Conservation (phyloP, 1,139 yeast genomes). For the Hanseniaspora gamundiae region DNA sequence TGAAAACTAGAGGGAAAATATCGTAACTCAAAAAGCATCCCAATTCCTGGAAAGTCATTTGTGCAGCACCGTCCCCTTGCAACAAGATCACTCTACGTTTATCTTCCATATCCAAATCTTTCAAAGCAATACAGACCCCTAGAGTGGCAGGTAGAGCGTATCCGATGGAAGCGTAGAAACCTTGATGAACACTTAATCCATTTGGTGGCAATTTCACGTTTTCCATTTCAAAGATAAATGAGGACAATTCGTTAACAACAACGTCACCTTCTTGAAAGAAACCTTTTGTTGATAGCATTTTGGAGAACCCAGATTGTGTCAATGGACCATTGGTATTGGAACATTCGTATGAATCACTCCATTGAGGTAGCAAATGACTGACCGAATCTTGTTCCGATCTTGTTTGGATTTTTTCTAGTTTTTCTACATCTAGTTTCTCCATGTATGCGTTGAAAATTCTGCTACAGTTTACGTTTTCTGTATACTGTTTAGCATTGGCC, state of each 20-base stretch:
- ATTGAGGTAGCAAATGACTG: neutral
- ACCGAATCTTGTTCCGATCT: neutral
- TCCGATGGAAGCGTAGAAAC: slow-evolving; percentile 75
- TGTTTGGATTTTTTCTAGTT: slow-evolving; percentile 6
- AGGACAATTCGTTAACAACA: slow-evolving; percentile 65
- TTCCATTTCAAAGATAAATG: slow-evolving; percentile 60
- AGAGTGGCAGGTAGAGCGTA: slow-evolving; percentile 75
- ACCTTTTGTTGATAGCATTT: slow-evolving; percentile 14
- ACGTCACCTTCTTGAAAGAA: slow-evolving; percentile 49
- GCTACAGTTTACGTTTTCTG: slow-evolving; percentile 30
- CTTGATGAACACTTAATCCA: slow-evolving; percentile 45
- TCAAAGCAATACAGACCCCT: slow-evolving; percentile 62
- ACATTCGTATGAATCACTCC: slow-evolving; percentile 5
- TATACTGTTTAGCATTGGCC: slow-evolving; percentile 16
- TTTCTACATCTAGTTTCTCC: slow-evolving; percentile 20
- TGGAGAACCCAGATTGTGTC: slow-evolving; percentile 9
- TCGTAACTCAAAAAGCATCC: slow-evolving; percentile 52
- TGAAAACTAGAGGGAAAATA: slow-evolving; percentile 49
- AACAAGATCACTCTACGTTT: slow-evolving; percentile 51
- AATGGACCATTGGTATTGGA: slow-evolving; percentile 5
- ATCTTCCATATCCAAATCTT: slow-evolving; percentile 32
- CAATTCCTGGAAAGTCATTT: slow-evolving; percentile 78
- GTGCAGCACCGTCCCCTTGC: slow-evolving; percentile 89
- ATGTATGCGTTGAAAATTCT: slow-evolving; percentile 33
- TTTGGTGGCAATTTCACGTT: slow-evolving; percentile 48